Conservation (phyloP, 2,329 filamentous ascomycete genomes). For the Phialophora expanda region DNA sequence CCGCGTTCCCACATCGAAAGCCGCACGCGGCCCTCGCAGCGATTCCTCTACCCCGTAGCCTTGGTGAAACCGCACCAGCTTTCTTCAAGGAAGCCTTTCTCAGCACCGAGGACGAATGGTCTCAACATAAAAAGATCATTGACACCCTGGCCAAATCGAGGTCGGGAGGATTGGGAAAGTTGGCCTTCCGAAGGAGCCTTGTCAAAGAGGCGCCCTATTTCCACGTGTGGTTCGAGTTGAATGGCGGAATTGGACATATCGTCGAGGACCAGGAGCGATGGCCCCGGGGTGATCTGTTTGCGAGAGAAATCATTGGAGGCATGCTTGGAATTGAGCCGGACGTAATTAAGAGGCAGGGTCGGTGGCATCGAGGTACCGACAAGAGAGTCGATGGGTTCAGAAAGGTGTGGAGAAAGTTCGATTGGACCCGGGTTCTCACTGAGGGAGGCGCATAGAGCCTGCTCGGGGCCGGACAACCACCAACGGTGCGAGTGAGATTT, state of each 20-base stretch:
- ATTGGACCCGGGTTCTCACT: constrained; percentile 74
- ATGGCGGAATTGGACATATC: constrained; percentile 89
- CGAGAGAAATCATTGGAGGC: constrained; percentile 86
- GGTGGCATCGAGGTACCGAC: constrained; percentile 74
- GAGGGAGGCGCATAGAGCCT: constrained; percentile 46
- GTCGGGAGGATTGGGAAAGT: constrained; percentile 69
- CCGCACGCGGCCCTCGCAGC: constrained; percentile 84
- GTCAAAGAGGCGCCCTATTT: constrained; percentile 99
- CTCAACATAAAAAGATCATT: constrained; percentile 92
- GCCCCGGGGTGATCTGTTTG: constrained; percentile 92
- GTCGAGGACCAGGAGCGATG: constrained; percentile 85
- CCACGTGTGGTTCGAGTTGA: constrained; percentile 91
- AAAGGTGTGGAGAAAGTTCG: constrained; percentile 88
- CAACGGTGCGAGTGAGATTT: neutral
- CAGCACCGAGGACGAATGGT: constrained; percentile 87
- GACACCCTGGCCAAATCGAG: constrained; percentile 70
- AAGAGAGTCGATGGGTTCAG: constrained; percentile 75
- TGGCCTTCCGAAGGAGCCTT: constrained; percentile 79
- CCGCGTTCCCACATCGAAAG: constrained; percentile 76
- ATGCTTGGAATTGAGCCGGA: constrained; percentile 85
- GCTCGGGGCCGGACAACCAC: neutral
- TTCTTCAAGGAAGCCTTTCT: constrained; percentile 97
- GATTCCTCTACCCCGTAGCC: constrained; percentile 84
- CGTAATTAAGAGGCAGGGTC: constrained; percentile 85
- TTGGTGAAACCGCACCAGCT: constrained; percentile 89